Percentiles rank a stretch among this genome's conserved stretches.
phyloP scores from a whole-genome alignment of 768 basidiomycete species.

The Lactifluus volemus region DNA sequence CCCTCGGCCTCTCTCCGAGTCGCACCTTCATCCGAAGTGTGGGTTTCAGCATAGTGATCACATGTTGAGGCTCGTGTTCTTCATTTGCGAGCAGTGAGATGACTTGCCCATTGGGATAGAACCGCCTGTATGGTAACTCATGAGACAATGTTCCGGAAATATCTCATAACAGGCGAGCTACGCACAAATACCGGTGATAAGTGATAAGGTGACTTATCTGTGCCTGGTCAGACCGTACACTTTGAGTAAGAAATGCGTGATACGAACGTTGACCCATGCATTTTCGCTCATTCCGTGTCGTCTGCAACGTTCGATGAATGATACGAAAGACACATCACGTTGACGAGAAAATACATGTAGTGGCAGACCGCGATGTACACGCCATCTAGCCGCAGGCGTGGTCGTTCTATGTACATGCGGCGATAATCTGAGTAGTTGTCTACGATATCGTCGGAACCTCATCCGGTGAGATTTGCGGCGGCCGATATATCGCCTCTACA shows the following conservation, averaged over 20 bases:
- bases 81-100: conserved; percentile 82
- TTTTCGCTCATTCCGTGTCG: conserved; percentile 76
- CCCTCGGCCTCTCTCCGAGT: background rate
- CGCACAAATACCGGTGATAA: conserved; percentile 86
- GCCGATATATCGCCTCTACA: conserved; percentile 56
- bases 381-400: conserved; percentile 77
- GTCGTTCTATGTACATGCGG: conserved; percentile 73
- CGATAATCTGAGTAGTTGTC: conserved; percentile 58
- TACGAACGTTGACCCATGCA: conserved; percentile 75
- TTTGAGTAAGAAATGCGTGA: background rate
- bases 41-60: conserved; percentile 71
- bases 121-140: conserved; percentile 44
- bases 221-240: conserved; percentile 10
- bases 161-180: background rate
- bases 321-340: conserved; percentile 4
- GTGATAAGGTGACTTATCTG: conserved; percentile 82
- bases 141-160: background rate
- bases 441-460: conserved; percentile 34
- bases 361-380: conserved; percentile 90
- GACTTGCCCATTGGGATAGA: conserved; percentile 80
- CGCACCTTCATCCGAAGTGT: conserved; percentile 68
- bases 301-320: conserved; percentile 28
- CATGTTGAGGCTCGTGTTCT: conserved; percentile 54
- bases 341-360: conserved; percentile 51
- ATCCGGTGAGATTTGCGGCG: conserved; percentile 61